Conservation (phyloP, 2,329 filamentous ascomycete species). For the Cercospora sp. region DNA sequence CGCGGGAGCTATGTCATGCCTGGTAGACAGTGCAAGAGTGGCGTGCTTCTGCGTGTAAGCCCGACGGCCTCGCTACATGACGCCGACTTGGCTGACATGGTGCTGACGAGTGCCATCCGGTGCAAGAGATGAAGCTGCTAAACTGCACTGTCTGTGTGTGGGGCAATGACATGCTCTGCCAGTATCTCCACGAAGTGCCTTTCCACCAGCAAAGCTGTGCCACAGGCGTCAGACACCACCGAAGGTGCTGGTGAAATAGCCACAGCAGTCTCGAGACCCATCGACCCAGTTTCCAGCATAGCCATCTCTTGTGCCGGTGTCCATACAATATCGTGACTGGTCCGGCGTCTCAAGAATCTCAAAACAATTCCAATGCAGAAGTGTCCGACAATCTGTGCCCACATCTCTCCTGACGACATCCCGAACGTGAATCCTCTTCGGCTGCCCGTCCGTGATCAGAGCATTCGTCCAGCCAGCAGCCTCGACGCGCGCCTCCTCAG, state of each 20-base stretch:
- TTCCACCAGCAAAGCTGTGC: constrained; percentile 7
- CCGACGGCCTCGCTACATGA: constrained; percentile 58
- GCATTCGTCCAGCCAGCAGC: constrained; percentile 69
- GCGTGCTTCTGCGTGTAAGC: constrained; percentile 47
- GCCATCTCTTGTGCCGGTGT: constrained; percentile 32
- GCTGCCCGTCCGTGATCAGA: constrained; percentile 64
- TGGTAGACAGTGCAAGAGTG: constrained; percentile 33
- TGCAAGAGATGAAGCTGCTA: constrained; percentile 39
- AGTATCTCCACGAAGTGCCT: constrained; percentile 19
- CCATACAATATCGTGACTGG: constrained; percentile 19
- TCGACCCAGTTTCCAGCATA: constrained; percentile 41
- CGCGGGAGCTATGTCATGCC: constrained; percentile 38
- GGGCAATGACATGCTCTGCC: constrained; percentile 34
- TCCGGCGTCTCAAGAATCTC: constrained; percentile 46
- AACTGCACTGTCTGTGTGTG: constrained; percentile 50
- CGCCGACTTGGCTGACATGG: constrained; percentile 41
- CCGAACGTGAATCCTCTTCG: constrained; percentile 42
- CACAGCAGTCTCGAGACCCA: constrained; percentile 29
- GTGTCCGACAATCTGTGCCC: constrained; percentile 54
- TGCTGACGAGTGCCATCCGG: constrained; percentile 59
- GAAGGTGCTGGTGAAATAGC: constrained; percentile 36
- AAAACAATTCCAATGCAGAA: constrained; percentile 52
- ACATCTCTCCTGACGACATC: constrained; percentile 47
- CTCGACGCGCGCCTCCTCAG: constrained; percentile 76
- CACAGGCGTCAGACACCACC: constrained; percentile 35